Percentiles rank a stretch among this genome's conserved stretches.
Evolutionary conservation across 495 filamentous ascomycete species (phyloP).

Genomic region (Cercophora sp.): DNA sequence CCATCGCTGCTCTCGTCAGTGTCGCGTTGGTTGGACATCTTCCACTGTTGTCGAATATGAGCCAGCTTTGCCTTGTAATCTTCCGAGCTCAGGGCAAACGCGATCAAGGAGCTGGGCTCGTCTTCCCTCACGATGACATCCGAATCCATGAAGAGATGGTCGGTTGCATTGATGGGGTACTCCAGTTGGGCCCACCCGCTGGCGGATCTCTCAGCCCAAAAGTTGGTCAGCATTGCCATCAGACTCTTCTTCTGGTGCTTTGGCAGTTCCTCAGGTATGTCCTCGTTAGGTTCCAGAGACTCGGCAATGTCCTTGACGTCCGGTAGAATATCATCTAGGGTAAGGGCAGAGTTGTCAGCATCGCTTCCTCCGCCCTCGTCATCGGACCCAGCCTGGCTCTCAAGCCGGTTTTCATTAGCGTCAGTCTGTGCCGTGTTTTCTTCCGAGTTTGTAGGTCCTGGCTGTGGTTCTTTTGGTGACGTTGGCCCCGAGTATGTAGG

Average conservation of each 20-base stretch:
- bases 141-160: conserved; percentile 97
- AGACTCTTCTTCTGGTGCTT: conserved; percentile 88
- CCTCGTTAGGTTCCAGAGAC: conserved; percentile 59
- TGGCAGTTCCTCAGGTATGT: conserved; percentile 70
- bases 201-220: conserved; percentile 96
- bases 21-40: conserved; percentile 24
- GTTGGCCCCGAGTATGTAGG: conserved; percentile 20
- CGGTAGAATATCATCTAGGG: conserved; percentile 58
- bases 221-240: conserved; percentile 91
- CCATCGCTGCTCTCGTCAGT: conserved; percentile 31
- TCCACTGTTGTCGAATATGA: conserved; percentile 60
- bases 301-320: conserved; percentile 54
- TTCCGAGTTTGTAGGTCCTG: conserved; percentile 28
- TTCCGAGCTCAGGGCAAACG: conserved; percentile 79
- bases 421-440: conserved; percentile 47
- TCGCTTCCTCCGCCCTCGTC: conserved; percentile 70
- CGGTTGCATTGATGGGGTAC: conserved; percentile 80
- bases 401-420: conserved; percentile 44
- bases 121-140: conserved; percentile 96
- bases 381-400: conserved; percentile 58
- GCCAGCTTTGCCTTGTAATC: conserved; percentile 80
- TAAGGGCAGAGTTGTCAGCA: conserved; percentile 51
- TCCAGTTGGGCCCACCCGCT: conserved; percentile 94
- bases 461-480: conserved; percentile 20
- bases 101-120: conserved; percentile 93